Evolutionary conservation across 2,329 filamentous ascomycete species (phyloP), one percentile per base, ranked within the genome.

Genomic region (Sporothrix curviconia): DNA sequence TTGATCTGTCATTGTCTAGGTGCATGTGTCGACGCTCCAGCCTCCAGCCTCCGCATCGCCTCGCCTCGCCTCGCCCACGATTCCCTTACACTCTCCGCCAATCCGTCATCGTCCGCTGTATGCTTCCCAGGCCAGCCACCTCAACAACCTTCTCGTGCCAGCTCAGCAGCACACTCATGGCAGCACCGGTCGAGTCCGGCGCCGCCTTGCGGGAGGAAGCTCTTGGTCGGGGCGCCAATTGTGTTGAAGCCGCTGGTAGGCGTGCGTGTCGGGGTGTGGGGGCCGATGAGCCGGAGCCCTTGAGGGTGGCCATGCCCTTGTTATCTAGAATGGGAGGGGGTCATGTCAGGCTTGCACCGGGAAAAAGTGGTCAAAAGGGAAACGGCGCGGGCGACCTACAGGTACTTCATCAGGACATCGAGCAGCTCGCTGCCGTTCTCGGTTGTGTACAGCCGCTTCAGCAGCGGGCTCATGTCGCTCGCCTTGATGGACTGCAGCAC

Each of bases 101-200:
- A 78, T 99, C 94, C 42, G 90, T 94, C 92, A 99, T 96, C 64
- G 90, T 90, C 66, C 94, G 84, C 62, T 91, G 89, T 73, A 99
- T 94, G 71, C 89, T 90, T 44, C 94, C 94, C 64, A 91, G 79
- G 24, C 94, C 94, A 37, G 91, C 90, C 67, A 96, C 85, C 68
- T 99, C 94, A 4, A 97, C 90, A 61, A 96, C 82, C 81, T 96
- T 99, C 78, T 99, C 94, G 70, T 99, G 94, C 94, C 94, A 99
- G 74, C 91, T 96, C 64, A 99, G 77, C 69, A 99, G 72, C 53
- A 99, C 94, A 69, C 94, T 97, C 94, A 97, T 97, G 55, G 87
- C 88, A 58, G 91, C 86, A 36, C 90, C 89, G 61, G 90, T 86
- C 47, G 89, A 87, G 68, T 86, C 83, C n/a, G 68, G 77, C 81